Percentiles rank a stretch among this genome's conserved stretches.
These are phyloP conservation scores for Arachis hypogaea DNA, from an alignment of 306 rosid genomes.

Conservation along the genomic window DNA sequence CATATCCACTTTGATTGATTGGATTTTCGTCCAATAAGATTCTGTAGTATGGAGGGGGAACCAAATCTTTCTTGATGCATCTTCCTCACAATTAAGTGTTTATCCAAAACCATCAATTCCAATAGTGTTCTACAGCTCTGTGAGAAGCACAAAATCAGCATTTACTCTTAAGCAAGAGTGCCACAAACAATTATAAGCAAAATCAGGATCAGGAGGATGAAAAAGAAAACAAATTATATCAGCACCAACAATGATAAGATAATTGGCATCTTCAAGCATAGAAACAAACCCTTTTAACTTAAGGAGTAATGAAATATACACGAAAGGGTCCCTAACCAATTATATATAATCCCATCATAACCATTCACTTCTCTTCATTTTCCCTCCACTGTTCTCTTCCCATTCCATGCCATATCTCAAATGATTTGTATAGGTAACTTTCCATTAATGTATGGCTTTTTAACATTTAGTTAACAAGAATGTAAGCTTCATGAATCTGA, in stretches of 20 bases:
- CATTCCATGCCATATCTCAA: neutral
- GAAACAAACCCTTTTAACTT: neutral
- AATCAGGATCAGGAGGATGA: slow-evolving; percentile 6
- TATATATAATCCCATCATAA: neutral
- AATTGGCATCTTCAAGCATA: neutral
- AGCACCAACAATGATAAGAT: neutral
- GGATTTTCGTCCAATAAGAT: slow-evolving; percentile 56
- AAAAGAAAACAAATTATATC: slow-evolving; percentile 11
- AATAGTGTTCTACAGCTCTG: slow-evolving; percentile 84
- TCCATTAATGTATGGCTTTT: neutral
- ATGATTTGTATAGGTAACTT: neutral
- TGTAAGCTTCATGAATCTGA: neutral
- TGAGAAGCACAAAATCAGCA: slow-evolving; percentile 37
- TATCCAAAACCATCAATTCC: slow-evolving; percentile 83
- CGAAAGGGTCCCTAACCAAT: neutral
- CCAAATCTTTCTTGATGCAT: slow-evolving; percentile 61
- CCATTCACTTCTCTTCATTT: neutral
- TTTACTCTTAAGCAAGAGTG: neutral
- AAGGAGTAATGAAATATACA: neutral
- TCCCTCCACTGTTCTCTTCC: neutral
- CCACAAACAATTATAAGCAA: slow-evolving; percentile 1
- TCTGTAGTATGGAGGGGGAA: slow-evolving; percentile 56
- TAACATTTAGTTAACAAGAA: neutral
- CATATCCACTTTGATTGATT: slow-evolving; percentile 47
- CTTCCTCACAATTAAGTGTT: slow-evolving; percentile 70